Percentiles rank a stretch among this genome's conserved stretches.
Conservation (phyloP, 1,139 yeast species). For the Scheffersomyces cryptocercus region DNA sequence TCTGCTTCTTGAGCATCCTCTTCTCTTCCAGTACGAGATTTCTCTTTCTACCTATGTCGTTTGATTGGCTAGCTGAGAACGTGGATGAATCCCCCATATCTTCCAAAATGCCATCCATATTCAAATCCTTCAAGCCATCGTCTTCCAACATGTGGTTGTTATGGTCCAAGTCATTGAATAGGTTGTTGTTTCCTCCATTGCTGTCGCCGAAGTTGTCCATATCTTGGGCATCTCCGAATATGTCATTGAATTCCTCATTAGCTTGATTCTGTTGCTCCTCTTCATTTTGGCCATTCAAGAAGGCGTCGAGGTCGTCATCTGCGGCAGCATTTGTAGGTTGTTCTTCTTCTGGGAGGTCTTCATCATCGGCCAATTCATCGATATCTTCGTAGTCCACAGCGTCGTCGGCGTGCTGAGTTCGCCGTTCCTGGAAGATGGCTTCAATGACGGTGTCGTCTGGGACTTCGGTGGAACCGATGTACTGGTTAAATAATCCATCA, state of each 20-base stretch:
- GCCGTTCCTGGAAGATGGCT: constrained; percentile 38
- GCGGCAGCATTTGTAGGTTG: constrained; percentile 20
- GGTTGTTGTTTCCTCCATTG: constrained; percentile 6
- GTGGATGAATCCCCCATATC: constrained; percentile 20
- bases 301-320: constrained; percentile 19
- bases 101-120: constrained; percentile 38
- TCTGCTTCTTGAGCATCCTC: constrained; percentile 22
- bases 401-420: constrained; percentile 76
- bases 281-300: constrained; percentile 25
- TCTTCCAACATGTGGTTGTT: constrained; percentile 38
- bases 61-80: constrained; percentile 8
- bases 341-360: constrained; percentile 48
- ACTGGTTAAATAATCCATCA: constrained; percentile 18
- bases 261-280: constrained; percentile 34
- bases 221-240: constrained; percentile 43
- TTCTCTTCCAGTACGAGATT: constrained; percentile 23
- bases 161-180: constrained; percentile 21
- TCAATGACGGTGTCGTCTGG: constrained; percentile 40
- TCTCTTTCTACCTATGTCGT: constrained; percentile 16
- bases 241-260: constrained; percentile 49
- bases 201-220: constrained; percentile 10
- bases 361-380: constrained; percentile 91
- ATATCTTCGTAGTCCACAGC: constrained; percentile 96
- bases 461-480: constrained; percentile 18
- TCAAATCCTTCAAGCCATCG: constrained; percentile 43